A percentile compares a stretch with the other conserved stretches of the same genome.
phyloP scores from a whole-genome alignment of 805 yeast genomes.

The Brettanomyces nanus region DNA sequence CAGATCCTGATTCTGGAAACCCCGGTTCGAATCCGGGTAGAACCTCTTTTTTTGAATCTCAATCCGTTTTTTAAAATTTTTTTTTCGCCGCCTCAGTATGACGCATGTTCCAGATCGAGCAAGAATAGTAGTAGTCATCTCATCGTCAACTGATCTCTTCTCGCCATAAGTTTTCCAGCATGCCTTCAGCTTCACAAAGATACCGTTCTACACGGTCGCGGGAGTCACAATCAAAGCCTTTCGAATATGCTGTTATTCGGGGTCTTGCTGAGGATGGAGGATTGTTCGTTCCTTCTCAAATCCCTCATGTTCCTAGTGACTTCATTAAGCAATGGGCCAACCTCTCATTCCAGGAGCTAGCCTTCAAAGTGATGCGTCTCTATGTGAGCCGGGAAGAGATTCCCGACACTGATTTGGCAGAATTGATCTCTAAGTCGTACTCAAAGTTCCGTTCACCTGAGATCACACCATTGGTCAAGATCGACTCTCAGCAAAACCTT shows the following conservation, averaged over 20 bases:
- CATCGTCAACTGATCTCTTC: too few species aligned
- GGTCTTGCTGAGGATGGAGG: slow-evolving; percentile 98
- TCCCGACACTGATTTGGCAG: slow-evolving; percentile 55
- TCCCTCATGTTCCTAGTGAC: slow-evolving; percentile 55
- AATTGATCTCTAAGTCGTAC: slow-evolving; percentile 63
- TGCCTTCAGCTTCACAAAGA: slow-evolving; percentile 35
- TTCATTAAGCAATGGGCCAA: slow-evolving; percentile 63
- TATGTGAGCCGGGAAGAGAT: slow-evolving; percentile 72
- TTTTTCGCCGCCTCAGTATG: background rate
- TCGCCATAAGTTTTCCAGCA: too few species aligned
- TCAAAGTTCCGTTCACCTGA: slow-evolving; percentile 82
- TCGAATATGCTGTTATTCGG: slow-evolving; percentile 76
- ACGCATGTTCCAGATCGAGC: too few species aligned
- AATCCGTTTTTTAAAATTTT: background rate
- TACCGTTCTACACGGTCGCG: slow-evolving; percentile 78
- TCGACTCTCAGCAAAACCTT: slow-evolving; percentile 43
- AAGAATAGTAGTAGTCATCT: too few species aligned
- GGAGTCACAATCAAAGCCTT: slow-evolving; percentile 43
- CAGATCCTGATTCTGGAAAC: slow-evolving; percentile 29
- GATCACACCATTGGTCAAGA: slow-evolving; percentile 72
- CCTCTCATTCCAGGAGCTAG: slow-evolving; percentile 75
- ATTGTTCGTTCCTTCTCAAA: slow-evolving; percentile 75
- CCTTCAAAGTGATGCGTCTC: slow-evolving; percentile 74
- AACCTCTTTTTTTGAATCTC: slow-evolving; percentile 17
- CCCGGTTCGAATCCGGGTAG: slow-evolving; percentile 32